These are phyloP conservation scores for Cryptococcus floricola DNA, from an alignment of 1,284 basidiomycete species.

Conservation along the genomic window DNA sequence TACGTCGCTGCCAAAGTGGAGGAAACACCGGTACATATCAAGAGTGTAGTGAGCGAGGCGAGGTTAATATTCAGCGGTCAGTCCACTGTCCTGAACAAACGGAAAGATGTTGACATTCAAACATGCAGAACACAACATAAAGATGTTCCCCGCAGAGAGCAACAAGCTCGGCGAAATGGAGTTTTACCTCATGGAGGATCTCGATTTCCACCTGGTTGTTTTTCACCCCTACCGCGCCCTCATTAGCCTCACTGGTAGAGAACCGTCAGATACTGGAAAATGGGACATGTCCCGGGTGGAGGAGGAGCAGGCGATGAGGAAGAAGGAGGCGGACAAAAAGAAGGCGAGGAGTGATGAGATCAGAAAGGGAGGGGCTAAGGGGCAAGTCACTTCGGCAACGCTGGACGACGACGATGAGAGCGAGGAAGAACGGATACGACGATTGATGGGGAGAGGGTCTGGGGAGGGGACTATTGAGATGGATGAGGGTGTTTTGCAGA, in stretches of 20 bases:
- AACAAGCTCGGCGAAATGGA: slow-evolving; percentile 97
- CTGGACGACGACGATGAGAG: slow-evolving; percentile 22
- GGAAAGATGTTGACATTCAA: not conserved
- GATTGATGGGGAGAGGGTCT: slow-evolving; percentile 44
- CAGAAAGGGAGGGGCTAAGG: slow-evolving; percentile 9
- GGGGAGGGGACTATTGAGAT: slow-evolving; percentile 50
- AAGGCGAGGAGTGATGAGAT: slow-evolving; percentile 33
- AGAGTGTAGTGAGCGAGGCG: slow-evolving; percentile 82
- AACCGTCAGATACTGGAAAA: slow-evolving; percentile 44
- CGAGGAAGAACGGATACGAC: slow-evolving; percentile 34
- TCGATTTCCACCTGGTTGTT: slow-evolving; percentile 89
- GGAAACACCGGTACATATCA: slow-evolving; percentile 91
- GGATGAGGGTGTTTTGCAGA: slow-evolving; percentile 52
- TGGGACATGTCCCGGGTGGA: slow-evolving; percentile 36
- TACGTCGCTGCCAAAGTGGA: slow-evolving; percentile 97
- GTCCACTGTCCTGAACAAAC: slow-evolving; percentile 32
- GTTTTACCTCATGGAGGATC: slow-evolving; percentile 93
- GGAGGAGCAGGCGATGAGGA: slow-evolving; percentile 40
- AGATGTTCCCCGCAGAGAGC: slow-evolving; percentile 76
- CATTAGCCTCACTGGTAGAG: slow-evolving; percentile 63
- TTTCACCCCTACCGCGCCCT: slow-evolving; percentile 93
- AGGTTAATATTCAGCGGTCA: slow-evolving; percentile 70
- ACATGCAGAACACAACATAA: slow-evolving; percentile 59
- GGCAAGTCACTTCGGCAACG: not conserved
- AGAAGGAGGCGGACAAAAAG: slow-evolving; percentile 23